Evolutionary conservation across 169 alveolate species (phyloP), one percentile per base, ranked within the genome.

Genomic region (Eimeria brunetti): DNA sequence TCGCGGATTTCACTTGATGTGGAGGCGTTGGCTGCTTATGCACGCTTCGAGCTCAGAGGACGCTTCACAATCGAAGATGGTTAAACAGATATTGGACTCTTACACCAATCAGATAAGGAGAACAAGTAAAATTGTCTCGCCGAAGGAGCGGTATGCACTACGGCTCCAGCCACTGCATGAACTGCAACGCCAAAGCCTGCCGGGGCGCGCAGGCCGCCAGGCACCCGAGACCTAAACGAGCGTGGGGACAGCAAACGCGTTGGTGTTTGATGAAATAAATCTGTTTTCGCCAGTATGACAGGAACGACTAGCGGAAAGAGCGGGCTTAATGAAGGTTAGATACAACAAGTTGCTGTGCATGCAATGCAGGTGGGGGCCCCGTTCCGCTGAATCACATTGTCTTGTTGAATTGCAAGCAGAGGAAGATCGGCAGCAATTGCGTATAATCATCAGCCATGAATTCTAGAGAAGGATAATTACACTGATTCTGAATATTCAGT

Each of bases 161-260:
- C 20, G 53, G 56, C 33, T 73, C 36, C 9, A 73, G 83, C 83
- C 51, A 38, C 83, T 69, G 97, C 97, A 84, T 97, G 91, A 95
- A 99, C 99, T 85, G 97, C 97, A 58, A 97, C 99, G 75, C 98
- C 94, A 84, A 98, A 98, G 27, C 99, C 90, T 58, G 98, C 98
- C 33, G 98, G 99, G 56, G 99, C 99, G 95, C 99, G 98, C 30
- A 99, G 99, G 36, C 99, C 99, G 91, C 98, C 99, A 33, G 98
- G 98, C 89, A 98, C 98, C 81, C 99, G 95, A 0, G 99, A 97
- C 97, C 99, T 99, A 95, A 99, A 97, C 98, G 99, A 96, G 97
- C 98, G 86, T 62, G 96, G 89, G 75, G n/a, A 83, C 27, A 49
- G 30, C 41, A 33, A 49, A 38, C 16, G 83, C 33, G 16, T 22